phyloP scores from a whole-genome alignment of 495 filamentous ascomycete species.

The Neurospora discreta region DNA sequence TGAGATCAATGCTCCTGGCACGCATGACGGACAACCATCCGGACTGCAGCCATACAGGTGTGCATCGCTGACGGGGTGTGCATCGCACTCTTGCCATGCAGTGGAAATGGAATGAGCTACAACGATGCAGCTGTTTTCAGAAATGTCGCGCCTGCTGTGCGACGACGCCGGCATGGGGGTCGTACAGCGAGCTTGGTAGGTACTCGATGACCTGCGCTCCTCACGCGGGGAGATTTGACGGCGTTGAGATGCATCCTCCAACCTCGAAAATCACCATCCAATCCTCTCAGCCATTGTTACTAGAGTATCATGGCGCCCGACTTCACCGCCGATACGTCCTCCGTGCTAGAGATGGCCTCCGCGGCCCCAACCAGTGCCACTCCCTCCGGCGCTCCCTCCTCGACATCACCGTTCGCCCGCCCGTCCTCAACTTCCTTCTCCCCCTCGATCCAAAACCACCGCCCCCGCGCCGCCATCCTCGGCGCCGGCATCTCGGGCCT shows the following conservation, averaged over 20 bases:
- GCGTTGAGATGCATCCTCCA: neutral
- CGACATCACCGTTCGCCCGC: no score
- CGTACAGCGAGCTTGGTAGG: neutral
- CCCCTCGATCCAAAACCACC: neutral
- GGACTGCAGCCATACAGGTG: neutral
- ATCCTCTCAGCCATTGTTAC: neutral
- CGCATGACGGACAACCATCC: neutral
- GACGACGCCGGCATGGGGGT: neutral
- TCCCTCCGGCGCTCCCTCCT: neutral
- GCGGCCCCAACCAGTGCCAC: neutral
- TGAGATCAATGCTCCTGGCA: neutral
- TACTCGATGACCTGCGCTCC: neutral
- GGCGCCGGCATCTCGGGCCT: slow-evolving; percentile 24
- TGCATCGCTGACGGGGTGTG: neutral
- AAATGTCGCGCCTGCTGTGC: neutral
- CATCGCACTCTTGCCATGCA: neutral
- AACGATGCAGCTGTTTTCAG: neutral
- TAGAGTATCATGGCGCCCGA: neutral
- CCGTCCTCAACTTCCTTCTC: neutral
- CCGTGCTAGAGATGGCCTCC: no score
- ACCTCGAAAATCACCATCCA: neutral
- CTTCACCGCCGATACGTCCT: neutral
- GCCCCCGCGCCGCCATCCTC: slow-evolving; percentile 25
- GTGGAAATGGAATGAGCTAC: neutral
- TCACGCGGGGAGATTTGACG: neutral